Percentiles rank a stretch among this genome's conserved stretches.
Evolutionary conservation across 192 early-diverging fungal genomes (phyloP).

Genomic region (Backusella macrospora): DNA sequence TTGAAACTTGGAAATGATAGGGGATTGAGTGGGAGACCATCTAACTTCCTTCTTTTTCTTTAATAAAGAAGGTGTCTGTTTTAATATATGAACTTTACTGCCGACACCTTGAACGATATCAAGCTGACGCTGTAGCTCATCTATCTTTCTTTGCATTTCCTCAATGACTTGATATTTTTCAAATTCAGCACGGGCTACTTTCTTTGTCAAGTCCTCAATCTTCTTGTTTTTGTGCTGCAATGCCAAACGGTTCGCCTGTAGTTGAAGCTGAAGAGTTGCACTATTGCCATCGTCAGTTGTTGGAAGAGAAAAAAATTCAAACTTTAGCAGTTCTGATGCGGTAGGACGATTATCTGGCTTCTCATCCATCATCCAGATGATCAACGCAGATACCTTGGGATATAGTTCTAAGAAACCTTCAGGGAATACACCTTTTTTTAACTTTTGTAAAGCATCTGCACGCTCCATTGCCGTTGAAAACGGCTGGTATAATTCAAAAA

Average conservation of each 20-base stretch:
- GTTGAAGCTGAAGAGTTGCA: conserved; percentile 17
- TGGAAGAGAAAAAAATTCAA: conserved; percentile 64
- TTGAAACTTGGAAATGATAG: background rate
- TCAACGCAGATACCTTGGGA: conserved; percentile 82
- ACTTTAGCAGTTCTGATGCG: conserved; percentile 69
- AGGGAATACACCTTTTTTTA: conserved; percentile 73
- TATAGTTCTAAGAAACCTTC: conserved; percentile 64
- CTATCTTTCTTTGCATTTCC: conserved; percentile 31
- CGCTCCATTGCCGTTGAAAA: conserved; percentile 93
- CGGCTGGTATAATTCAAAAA: conserved; percentile 93
- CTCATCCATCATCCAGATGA: conserved; percentile 81
- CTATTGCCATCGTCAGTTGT: conserved; percentile 7
- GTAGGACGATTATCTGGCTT: conserved; percentile 73
- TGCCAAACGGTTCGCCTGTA: conserved; percentile 30
- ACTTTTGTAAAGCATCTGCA: conserved; percentile 60
- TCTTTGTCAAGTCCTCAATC: conserved; percentile 50
- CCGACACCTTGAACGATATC: conserved; percentile 12
- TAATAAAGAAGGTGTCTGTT: background rate
- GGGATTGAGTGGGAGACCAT: background rate
- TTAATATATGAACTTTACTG: background rate
- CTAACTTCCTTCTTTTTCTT: background rate
- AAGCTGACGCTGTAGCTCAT: conserved; percentile 24
- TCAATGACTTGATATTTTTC: conserved; percentile 19
- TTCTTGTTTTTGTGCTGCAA: conserved; percentile 28
- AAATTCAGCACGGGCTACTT: conserved; percentile 30